Conservation (phyloP, 2,329 filamentous ascomycete species). For the Mycosphaerella arachidis region DNA sequence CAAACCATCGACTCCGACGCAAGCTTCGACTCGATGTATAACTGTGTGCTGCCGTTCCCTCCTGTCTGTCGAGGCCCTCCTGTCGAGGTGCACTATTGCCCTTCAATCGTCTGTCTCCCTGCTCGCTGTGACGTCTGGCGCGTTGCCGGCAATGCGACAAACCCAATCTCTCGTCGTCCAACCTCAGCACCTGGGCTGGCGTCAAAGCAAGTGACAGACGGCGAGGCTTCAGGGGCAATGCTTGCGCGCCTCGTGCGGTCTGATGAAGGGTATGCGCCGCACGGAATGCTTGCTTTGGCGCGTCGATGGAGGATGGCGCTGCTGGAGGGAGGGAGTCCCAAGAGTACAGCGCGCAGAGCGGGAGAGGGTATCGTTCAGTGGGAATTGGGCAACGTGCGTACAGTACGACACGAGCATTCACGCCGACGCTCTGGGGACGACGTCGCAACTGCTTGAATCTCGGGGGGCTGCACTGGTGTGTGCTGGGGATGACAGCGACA, state of each 20-base stretch:
- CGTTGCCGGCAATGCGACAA: background rate
- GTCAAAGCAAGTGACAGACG: slow-evolving; percentile 1
- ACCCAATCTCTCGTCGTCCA: background rate
- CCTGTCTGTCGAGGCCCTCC: background rate
- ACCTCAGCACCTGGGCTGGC: background rate
- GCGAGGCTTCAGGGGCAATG: slow-evolving; percentile 3
- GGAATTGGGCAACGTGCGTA: background rate
- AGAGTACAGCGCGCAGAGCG: background rate
- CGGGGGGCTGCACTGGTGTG: background rate
- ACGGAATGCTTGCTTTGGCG: background rate
- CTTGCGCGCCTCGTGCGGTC: slow-evolving; percentile 6
- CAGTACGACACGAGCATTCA: background rate
- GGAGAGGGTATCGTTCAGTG: background rate
- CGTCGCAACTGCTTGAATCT: background rate
- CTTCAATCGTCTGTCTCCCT: background rate
- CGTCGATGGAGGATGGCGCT: background rate
- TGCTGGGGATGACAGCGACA: background rate
- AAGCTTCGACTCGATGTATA: background rate
- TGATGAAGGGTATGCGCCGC: background rate
- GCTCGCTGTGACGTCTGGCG: background rate
- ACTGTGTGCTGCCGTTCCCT: background rate
- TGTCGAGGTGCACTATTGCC: background rate
- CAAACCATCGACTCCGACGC: background rate
- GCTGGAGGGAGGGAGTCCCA: background rate
- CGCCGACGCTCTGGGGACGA: background rate